Evolutionary conservation across 805 yeast genomes (phyloP).

Genomic region (Vanderwaltozyma polyspora): DNA sequence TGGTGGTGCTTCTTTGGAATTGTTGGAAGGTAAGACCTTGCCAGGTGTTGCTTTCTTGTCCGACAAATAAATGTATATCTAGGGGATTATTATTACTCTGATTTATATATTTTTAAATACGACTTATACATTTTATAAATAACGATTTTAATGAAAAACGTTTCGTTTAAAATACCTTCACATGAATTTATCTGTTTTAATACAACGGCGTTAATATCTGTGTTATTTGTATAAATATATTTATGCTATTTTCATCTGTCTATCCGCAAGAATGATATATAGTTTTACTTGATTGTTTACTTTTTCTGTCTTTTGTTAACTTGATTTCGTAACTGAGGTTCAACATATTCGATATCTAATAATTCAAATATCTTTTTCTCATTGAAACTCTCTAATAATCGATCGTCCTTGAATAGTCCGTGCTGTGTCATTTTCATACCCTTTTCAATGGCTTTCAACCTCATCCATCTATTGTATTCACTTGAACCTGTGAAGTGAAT

Average conservation of each 20-base stretch:
- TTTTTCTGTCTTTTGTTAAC: background rate
- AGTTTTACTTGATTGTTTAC: background rate
- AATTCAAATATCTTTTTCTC: conserved; percentile 18
- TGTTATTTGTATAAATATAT: background rate
- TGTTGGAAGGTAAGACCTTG: conserved; percentile 95
- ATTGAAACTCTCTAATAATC: conserved; percentile 17
- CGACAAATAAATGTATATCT: conserved; percentile 57
- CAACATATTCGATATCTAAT: conserved; percentile 12
- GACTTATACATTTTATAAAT: conserved; percentile 1
- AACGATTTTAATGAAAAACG: conserved; percentile 3
- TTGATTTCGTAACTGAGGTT: background rate
- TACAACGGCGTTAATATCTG: no score
- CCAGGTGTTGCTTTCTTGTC: conserved; percentile 96
- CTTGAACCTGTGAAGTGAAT: conserved; percentile 26
- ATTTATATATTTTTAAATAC: background rate
- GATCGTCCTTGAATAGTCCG: conserved; percentile 19
- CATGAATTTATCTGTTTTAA: no score
- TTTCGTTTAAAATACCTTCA: conserved; percentile 3
- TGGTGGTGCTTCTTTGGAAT: conserved; percentile 99
- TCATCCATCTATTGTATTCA: conserved; percentile 23
- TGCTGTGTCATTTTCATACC: conserved; percentile 24
- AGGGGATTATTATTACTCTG: no score
- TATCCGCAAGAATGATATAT: background rate
- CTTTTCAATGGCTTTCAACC: conserved; percentile 16
- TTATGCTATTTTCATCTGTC: background rate